These are phyloP conservation scores for Stentor roeselii DNA, from an alignment of 73 alveolate genomes.

Conservation along the genomic window DNA sequence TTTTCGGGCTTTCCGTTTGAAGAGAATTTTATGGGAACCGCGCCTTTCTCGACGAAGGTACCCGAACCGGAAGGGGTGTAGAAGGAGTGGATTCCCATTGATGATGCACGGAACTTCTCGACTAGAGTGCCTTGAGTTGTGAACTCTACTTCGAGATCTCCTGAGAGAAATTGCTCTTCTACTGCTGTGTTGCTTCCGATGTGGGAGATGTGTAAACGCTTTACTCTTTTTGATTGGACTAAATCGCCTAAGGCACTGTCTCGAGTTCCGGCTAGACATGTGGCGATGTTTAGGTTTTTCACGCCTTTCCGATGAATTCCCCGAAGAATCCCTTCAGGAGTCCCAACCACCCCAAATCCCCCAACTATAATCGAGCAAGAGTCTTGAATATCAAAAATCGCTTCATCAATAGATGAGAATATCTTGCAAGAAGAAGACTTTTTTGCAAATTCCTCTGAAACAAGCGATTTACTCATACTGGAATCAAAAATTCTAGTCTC, in stretches of 20 bases:
- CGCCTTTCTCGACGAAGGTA: constrained; percentile 66
- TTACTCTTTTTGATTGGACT: constrained; percentile 22
- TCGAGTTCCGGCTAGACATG: constrained; percentile 69
- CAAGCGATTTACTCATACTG: no score
- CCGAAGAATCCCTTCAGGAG: constrained; percentile 75
- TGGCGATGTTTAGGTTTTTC: constrained; percentile 65
- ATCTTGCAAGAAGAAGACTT: neutral
- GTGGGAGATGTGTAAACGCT: constrained; percentile 49
- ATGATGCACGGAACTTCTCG: constrained; percentile 85
- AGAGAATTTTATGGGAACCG: constrained; percentile 47
- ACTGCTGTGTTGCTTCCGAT: constrained; percentile 76
- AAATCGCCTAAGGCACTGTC: constrained; percentile 38
- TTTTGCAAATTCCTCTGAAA: no score
- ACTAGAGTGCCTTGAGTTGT: constrained; percentile 87
- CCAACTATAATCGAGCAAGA: constrained; percentile 68
- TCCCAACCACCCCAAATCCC: constrained; percentile 88
- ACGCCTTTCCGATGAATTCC: constrained; percentile 57
- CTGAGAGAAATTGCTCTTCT: constrained; percentile 61
- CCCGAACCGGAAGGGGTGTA: constrained; percentile 88
- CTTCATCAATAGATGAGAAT: constrained; percentile 21
- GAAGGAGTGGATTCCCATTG: constrained; percentile 93
- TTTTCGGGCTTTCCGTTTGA: constrained; percentile 45
- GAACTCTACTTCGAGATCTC: constrained; percentile 82
- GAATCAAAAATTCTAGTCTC: no score
- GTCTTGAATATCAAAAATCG: constrained; percentile 53